Percentiles rank a stretch among this genome's conserved stretches.
Conservation (phyloP, 2,329 filamentous ascomycete species). For the Botrytis galanthina region DNA sequence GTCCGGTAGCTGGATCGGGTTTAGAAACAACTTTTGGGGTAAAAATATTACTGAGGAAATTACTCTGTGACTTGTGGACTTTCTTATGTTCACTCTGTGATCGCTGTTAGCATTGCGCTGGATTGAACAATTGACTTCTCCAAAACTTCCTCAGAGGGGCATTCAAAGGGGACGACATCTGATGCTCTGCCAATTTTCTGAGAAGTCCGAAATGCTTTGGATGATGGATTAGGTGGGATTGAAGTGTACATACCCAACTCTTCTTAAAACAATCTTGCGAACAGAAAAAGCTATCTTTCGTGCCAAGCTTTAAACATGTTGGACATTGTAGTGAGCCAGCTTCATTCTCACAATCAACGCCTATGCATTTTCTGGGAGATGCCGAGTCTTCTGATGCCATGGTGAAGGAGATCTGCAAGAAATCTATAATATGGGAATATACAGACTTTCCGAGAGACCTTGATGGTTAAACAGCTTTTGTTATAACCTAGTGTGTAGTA, state of each 20-base stretch:
- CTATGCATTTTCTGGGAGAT: constrained; percentile 69
- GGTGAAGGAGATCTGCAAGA: constrained; percentile 5
- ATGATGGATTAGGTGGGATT: background rate
- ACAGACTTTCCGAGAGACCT: background rate
- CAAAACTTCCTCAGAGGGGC: background rate
- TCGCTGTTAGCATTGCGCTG: constrained; percentile 4
- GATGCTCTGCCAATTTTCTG: background rate
- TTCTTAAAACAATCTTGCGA: constrained; percentile 98
- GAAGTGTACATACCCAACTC: constrained; percentile 74
- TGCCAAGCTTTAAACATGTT: constrained; percentile 85
- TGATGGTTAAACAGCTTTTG: background rate
- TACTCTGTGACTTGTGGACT: constrained; percentile 76
- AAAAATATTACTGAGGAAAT: constrained; percentile 70
- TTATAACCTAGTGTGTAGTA: background rate
- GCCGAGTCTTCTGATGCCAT: constrained; percentile 45
- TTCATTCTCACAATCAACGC: constrained; percentile 81
- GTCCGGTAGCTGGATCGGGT: constrained; percentile 85
- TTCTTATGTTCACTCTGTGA: constrained; percentile 76
- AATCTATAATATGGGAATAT: background rate
- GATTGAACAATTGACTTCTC: constrained; percentile 17
- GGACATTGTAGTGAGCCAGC: constrained; percentile 88
- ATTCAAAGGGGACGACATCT: background rate
- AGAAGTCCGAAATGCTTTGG: background rate
- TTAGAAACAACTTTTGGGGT: constrained; percentile 82
- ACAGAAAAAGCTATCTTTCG: constrained; percentile 92